phyloP scores from a whole-genome alignment of 139 green algal species.

The Micractinium conductrix region DNA sequence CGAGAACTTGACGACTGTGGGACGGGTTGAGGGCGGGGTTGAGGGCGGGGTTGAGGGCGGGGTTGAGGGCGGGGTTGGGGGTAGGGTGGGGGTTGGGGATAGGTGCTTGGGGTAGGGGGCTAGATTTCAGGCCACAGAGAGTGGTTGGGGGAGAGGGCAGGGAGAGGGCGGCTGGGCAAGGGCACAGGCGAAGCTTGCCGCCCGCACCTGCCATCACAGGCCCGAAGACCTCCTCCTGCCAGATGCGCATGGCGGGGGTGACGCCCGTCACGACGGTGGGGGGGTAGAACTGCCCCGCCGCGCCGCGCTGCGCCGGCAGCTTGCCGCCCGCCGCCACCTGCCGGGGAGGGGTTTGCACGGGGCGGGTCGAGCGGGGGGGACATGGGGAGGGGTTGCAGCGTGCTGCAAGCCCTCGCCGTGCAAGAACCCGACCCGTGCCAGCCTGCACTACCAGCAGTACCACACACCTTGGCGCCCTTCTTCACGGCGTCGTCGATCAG shows the following conservation, averaged over 20 bases:
- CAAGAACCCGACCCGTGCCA: too few relatives aligned
- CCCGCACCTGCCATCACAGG: constrained; percentile 76
- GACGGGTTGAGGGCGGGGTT: neutral
- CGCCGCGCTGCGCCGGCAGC: constrained; percentile 32
- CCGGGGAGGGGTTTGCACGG: neutral
- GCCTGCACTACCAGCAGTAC: too few relatives aligned
- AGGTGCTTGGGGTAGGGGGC: neutral
- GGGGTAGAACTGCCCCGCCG: constrained; percentile 87
- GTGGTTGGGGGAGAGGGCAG: neutral
- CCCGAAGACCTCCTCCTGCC: constrained; percentile 95
- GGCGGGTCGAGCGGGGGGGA: neutral
- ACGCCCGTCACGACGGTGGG: constrained; percentile 91
- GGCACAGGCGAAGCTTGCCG: too few relatives aligned
- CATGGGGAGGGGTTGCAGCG: neutral
- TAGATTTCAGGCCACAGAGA: too few relatives aligned
- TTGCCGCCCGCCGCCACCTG: constrained; percentile 75
- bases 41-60: neutral
- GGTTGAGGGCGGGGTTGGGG: too few relatives aligned
- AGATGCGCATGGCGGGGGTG: constrained; percentile 86
- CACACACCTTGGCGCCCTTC: constrained; percentile 75
- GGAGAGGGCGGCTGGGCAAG: neutral
- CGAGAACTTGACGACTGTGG: constrained; percentile 48
- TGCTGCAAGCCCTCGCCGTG: neutral
- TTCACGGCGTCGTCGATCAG: constrained; percentile 92
- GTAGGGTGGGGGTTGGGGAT: too few relatives aligned